Base-by-base conservation (phyloP, 768 basidiomycete species). In the Symmetrospora coprosmae region DNA sequence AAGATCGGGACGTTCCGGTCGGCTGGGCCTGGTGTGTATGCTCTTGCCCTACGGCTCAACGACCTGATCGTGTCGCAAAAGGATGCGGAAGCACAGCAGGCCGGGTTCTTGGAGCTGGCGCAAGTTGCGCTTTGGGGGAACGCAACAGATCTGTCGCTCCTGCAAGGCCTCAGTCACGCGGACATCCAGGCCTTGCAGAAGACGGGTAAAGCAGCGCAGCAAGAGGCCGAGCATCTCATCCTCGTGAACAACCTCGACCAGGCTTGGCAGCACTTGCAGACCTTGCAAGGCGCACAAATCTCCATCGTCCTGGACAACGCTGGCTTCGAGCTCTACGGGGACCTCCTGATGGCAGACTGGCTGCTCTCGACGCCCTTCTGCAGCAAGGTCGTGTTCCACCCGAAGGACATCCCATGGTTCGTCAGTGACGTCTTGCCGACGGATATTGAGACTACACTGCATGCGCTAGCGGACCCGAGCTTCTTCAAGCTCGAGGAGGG, bases 361-460 rank as follows among this genome's bases (percentile, higher is more conserved):
- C 74, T 99, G 38, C 80, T 96, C 11, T 87, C 88, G 0, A 81
- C 91, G 0, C 85, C 88, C 0, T 83, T 84, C 69, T 80, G 89
- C 49, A 78, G 79, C 13, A 78, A 80, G 65, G 85, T 91, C 27
- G 81, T 87, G 56, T 94, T 96, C 74, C 92, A 99, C 90, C 87
- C 90, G 0, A 96, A 99, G 72, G 75, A 85, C 8, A 85, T 96
- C 50, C 91, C 91, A 0, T 99, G 92, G 90, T 99, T 97, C 70
- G 91, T 96, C 45, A 89, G 86, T 1, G 66, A 67, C 45, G 68
- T 69, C 19, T 7, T 21, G 0, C 39, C 46, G 19, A 33, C 39
- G 16, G 92, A 99, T 71, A 94, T 94, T 71, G 66, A 70, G 25
- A 72, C 75, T 48, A 78, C 81, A 0, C 77, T 91, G 41, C 77